Evolutionary conservation across 2,329 filamentous ascomycete species (phyloP).

Genomic region (Albifimbria verrucaria): DNA sequence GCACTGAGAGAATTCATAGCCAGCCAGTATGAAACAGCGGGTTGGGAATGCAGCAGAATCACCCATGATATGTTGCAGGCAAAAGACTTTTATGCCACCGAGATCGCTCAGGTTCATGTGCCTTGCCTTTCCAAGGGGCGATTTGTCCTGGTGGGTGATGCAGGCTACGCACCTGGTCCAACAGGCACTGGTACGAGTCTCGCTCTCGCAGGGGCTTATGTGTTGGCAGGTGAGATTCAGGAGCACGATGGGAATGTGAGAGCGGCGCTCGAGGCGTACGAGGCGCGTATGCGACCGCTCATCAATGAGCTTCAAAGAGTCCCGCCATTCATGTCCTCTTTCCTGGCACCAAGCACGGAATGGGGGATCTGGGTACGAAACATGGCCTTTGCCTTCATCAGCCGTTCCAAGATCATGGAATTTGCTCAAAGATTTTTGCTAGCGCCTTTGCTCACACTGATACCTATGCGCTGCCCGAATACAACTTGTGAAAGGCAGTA

Average conservation of each 20-base stretch:
- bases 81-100: slow-evolving; percentile 44
- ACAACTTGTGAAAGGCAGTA: too few species aligned
- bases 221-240: slow-evolving; percentile 45
- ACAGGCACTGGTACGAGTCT: slow-evolving; percentile 46
- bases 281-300: slow-evolving; percentile 36
- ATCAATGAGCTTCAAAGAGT: slow-evolving; percentile 32
- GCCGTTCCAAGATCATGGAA: slow-evolving; percentile 30
- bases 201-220: slow-evolving; percentile 45
- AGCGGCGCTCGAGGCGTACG: slow-evolving; percentile 35
- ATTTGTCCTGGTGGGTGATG: slow-evolving; percentile 48
- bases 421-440: slow-evolving; percentile 23
- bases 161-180: slow-evolving; percentile 41
- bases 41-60: slow-evolving; percentile 40
- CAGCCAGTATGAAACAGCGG: slow-evolving; percentile 37
- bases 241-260: slow-evolving; percentile 19
- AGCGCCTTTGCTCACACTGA: slow-evolving; percentile 13
- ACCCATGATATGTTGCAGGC: slow-evolving; percentile 28
- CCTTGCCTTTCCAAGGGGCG: slow-evolving; percentile 33
- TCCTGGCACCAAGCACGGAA: slow-evolving; percentile 41
- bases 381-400: slow-evolving; percentile 33
- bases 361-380: slow-evolving; percentile 45
- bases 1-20: slow-evolving; percentile 31
- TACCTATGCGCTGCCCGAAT: slow-evolving; percentile 33
- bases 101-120: slow-evolving; percentile 41
- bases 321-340: slow-evolving; percentile 24